Evolutionary conservation across 2,329 filamentous ascomycete species (phyloP).

Genomic region (Verticillium longisporum): DNA sequence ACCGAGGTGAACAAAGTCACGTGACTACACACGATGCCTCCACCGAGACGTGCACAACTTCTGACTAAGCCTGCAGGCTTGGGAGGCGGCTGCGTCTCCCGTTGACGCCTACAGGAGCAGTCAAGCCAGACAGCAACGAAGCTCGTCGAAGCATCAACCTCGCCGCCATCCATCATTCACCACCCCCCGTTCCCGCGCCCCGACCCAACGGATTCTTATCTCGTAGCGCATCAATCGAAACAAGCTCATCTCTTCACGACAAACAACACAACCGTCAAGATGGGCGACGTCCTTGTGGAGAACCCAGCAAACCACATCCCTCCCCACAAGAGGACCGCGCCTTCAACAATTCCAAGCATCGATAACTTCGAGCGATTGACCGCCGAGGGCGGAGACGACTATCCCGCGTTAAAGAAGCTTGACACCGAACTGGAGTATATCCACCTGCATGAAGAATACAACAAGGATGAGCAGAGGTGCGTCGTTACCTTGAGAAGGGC

Average conservation of each 20-base stretch:
- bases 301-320: conserved; percentile 66
- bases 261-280: conserved; percentile 31
- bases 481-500: conserved; percentile 3
- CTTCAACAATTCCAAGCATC: conserved; percentile 79
- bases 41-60: too few species aligned
- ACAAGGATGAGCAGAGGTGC: conserved; percentile 98
- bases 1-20: background rate
- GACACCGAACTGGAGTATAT: conserved; percentile 97
- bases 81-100: background rate
- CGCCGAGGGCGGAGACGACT: conserved; percentile 82
- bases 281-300: conserved; percentile 86
- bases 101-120: background rate
- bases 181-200: background rate
- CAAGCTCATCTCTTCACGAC: background rate
- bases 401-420: conserved; percentile 91
- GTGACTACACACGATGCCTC: background rate
- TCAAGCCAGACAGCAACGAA: background rate
- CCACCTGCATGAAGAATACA: conserved; percentile 98
- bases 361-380: conserved; percentile 81
- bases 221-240: background rate
- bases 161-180: conserved; percentile 1
- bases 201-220: background rate
- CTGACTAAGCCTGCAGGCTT: background rate
- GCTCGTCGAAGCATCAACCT: conserved; percentile 1
- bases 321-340: conserved; percentile 74